Evolutionary conservation across 805 yeast species (phyloP), one percentile per base, ranked within the genome.

Genomic region (Saccharomycopsis olivae): DNA sequence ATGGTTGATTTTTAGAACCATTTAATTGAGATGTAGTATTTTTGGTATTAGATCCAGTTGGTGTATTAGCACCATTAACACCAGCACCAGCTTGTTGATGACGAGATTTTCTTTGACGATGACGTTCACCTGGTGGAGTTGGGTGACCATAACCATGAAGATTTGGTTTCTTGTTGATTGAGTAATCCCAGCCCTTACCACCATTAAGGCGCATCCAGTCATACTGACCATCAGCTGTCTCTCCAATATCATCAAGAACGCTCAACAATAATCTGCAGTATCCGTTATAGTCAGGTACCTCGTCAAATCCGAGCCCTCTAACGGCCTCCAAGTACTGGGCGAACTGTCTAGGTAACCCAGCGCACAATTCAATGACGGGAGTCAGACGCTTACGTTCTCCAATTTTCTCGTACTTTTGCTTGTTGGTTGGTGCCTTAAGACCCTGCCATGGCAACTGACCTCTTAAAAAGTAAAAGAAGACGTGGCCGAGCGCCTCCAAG

Each of bases 391-490:
- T 92, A 66, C 87, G 89, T 57, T 88, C 94, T 45, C 98, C 97
- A 59, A 92, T 92, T 59, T 87, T 88, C 60, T 92, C 97, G 61
- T 92, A 92, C 64, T 92, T 92, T 54, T 86, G 96, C 63, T 92
- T 89, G 68, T 92, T 92, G 30, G 95, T 88, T 49, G 96, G 96
- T 5, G 98, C 98, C 60, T 92, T 89, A 51, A 92, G 69, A 19
- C 98, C 98, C 66, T 92, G 98, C 98, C 98, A 92, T 47, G 98
- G 98, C 54, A 92, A 68, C 44, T 85, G 84, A 34, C 98, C 98
- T 52, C 94, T 75, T 49, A 89, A 62, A 61, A 92, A 92, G 62
- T 92, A 92, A 67, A 92, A 83, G 55, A 92, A 86, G 6, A 92
- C 98, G 60, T 92, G 96, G 25, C 96, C 98, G 55, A 92, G 69